Evolutionary conservation across 1,284 basidiomycete species (phyloP).

Genomic region (Melampsora americana): DNA sequence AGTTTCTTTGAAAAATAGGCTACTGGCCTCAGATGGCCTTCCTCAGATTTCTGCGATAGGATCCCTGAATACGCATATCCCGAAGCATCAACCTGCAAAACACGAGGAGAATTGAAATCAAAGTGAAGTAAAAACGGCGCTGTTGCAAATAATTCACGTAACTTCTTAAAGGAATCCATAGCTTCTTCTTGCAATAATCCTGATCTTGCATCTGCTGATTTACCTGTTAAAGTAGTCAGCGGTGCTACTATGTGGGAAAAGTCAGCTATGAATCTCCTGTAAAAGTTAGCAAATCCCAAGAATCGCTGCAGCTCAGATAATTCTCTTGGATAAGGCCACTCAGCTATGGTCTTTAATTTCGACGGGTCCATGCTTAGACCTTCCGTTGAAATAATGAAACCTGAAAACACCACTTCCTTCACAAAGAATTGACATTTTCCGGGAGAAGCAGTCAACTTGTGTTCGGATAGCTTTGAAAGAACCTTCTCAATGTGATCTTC

Average conservation of each 20-base stretch:
- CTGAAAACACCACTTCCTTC: conserved; percentile 2
- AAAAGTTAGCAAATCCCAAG: not conserved
- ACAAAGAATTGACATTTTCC: conserved; percentile 15
- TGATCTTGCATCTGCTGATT: not conserved
- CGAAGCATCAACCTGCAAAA: no score
- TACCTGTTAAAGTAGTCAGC: conserved; percentile 6
- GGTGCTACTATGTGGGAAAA: conserved; percentile 3
- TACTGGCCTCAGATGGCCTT: conserved; percentile 17
- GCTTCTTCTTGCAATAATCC: conserved; percentile 2
- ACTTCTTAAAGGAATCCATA: not conserved
- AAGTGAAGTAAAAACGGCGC: conserved; percentile 17
- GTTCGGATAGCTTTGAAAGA: no score
- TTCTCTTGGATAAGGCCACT: not conserved
- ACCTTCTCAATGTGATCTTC: conserved; percentile 3
- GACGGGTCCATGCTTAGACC: no score
- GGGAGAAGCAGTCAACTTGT: conserved; percentile 3
- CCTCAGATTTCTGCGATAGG: conserved; percentile 18
- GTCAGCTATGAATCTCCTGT: not conserved
- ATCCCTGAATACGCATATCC: conserved; percentile 43
- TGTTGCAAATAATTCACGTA: not conserved
- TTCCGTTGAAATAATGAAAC: not conserved
- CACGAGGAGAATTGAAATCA: not conserved
- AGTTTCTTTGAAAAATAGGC: conserved; percentile 15
- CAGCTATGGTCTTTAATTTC: not conserved
- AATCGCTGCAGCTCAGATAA: not conserved